Evolutionary conservation across 2,329 filamentous ascomycete species (phyloP).

Genomic region (Exophiala sp.): DNA sequence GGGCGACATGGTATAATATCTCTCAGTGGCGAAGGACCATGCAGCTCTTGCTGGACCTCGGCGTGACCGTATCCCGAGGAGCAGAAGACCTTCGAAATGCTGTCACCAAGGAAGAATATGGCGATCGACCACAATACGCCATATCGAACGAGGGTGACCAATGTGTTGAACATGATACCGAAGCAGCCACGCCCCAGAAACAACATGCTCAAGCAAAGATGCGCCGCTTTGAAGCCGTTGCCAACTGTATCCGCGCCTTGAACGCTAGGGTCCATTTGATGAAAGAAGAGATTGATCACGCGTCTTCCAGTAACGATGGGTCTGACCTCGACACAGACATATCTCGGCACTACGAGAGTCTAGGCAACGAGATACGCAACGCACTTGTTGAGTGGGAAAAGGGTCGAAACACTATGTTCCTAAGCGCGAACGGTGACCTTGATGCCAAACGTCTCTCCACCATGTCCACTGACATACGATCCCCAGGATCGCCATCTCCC

Average conservation of each 20-base stretch:
- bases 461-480: conserved; percentile 24
- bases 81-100: conserved; percentile 14
- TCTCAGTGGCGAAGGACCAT: conserved; percentile 52
- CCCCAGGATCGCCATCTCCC: conserved; percentile 43
- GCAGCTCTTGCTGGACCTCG: conserved; percentile 74
- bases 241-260: conserved; percentile 80
- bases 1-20: conserved; percentile 34
- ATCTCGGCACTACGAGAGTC: conserved; percentile 88
- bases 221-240: conserved; percentile 79
- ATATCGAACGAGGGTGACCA: conserved; percentile 4
- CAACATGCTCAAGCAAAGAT: conserved; percentile 83
- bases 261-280: conserved; percentile 92
- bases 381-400: conserved; percentile 81
- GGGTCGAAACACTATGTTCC: conserved; percentile 74
- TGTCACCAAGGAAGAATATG: conserved; percentile 22
- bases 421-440: conserved; percentile 58
- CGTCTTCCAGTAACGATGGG: conserved; percentile 55
- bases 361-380: conserved; percentile 76
- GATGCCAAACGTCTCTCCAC: conserved; percentile 30
- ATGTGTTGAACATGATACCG: conserved; percentile 3
- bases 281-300: conserved; percentile 76
- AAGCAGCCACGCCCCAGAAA: conserved; percentile 60
- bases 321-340: conserved; percentile 71
- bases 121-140: not conserved
- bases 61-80: conserved; percentile 10